phyloP scores from a whole-genome alignment of 345 rosid species.

The Linum lewisii region DNA sequence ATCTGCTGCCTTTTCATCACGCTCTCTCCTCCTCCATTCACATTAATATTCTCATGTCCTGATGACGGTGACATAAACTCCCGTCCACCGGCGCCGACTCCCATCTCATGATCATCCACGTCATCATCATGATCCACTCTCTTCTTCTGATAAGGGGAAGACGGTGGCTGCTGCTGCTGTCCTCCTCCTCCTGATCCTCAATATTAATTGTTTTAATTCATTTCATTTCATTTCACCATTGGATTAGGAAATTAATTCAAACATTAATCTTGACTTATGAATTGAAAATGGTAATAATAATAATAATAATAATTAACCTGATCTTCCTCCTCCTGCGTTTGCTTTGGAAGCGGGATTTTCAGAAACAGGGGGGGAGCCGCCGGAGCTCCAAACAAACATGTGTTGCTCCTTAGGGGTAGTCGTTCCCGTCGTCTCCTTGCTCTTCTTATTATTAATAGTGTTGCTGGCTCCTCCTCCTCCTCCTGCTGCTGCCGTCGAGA shows the following conservation, averaged over 20 bases:
- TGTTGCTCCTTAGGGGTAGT: constrained; percentile 25
- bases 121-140: constrained; percentile 12
- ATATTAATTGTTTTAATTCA: too few species aligned
- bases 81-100: not conserved
- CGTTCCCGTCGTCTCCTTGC: not conserved
- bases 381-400: constrained; percentile 42
- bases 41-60: not conserved
- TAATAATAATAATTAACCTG: not conserved
- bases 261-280: too few species aligned
- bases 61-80: not conserved
- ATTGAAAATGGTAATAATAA: too few species aligned
- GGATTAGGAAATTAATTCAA: too few species aligned
- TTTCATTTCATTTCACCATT: too few species aligned
- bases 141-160: constrained; percentile 1
- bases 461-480: not conserved
- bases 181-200: too few species aligned
- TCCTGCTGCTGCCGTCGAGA: constrained; percentile 9
- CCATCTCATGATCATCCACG: constrained; percentile 7
- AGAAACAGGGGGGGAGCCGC: constrained; percentile 30
- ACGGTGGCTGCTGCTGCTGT: too few species aligned
- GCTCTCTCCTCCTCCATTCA: too few species aligned
- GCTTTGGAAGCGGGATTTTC: constrained; percentile 4
- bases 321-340: not conserved
- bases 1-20: constrained; percentile 1
- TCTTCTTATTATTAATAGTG: constrained; percentile 3